A percentile compares a stretch with the other conserved stretches of the same genome.
Evolutionary conservation across 2,329 filamentous ascomycete species (phyloP).

Genomic region (Dothideomycetes sp.): DNA sequence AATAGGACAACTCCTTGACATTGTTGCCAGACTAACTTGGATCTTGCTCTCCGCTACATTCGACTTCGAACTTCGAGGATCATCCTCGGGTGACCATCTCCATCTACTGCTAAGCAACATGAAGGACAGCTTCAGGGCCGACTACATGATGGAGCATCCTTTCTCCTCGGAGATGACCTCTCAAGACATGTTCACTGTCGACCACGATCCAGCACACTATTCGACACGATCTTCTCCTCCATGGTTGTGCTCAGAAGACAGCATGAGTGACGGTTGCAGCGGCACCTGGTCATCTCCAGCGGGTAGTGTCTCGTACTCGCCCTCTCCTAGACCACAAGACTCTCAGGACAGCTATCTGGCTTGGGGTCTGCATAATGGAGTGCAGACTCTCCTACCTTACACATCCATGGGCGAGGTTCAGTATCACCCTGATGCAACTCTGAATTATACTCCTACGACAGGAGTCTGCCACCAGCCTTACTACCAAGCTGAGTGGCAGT

Average conservation of each 20-base stretch:
- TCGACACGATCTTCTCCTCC: not conserved
- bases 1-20: no score
- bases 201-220: slow-evolving; percentile 5
- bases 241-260: not conserved
- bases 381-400: not conserved
- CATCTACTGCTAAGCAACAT: no score
- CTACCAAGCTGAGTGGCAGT: not conserved
- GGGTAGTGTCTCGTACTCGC: slow-evolving; percentile 1
- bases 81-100: no score
- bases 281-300: slow-evolving; percentile 11
- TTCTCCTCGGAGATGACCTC: no score
- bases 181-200: not conserved
- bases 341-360: not conserved
- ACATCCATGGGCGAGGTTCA: not conserved
- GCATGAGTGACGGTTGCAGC: slow-evolving; percentile 3
- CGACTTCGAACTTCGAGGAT: no score
- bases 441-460: not conserved
- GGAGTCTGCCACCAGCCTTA: not conserved
- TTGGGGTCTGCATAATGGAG: not conserved
- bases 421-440: not conserved
- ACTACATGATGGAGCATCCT: not conserved
- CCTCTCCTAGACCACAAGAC: not conserved
- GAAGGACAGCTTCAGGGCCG: not conserved
- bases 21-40: no score
- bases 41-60: no score